A percentile compares a stretch with the other conserved stretches of the same genome.
Conservation (phyloP, 352 stramenopile species). For the Pythium apleroticum region DNA sequence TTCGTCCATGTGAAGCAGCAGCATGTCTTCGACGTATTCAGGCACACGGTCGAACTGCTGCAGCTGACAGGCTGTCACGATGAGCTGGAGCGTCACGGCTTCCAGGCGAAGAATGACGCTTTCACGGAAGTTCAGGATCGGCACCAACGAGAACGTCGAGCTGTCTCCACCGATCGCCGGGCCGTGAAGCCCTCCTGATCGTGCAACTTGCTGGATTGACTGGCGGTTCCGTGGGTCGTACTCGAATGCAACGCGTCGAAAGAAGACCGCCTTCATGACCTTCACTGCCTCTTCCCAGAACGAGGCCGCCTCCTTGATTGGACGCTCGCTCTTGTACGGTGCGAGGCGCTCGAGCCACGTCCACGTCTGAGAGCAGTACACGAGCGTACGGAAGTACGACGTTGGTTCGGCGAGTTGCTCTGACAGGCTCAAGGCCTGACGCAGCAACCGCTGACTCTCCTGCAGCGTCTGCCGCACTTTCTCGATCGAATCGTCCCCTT, state of each 20-base stretch:
- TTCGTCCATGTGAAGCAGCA: constrained; percentile 70
- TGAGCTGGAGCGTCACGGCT: constrained; percentile 64
- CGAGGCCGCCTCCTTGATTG: constrained; percentile 68
- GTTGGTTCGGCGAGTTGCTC: constrained; percentile 65
- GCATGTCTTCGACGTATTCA: constrained; percentile 69
- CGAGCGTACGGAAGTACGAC: constrained; percentile 58
- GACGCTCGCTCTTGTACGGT: constrained; percentile 76
- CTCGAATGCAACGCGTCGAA: constrained; percentile 75
- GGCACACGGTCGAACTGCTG: constrained; percentile 75
- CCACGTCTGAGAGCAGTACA: constrained; percentile 72
- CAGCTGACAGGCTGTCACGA: constrained; percentile 72
- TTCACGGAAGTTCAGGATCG: constrained; percentile 84
- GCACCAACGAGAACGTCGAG: constrained; percentile 66
- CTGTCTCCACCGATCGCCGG: constrained; percentile 15
- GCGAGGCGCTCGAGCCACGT: constrained; percentile 74
- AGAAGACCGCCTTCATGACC: constrained; percentile 74
- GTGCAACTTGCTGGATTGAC: constrained; percentile 24
- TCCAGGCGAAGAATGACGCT: constrained; percentile 71
- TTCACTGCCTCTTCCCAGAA: constrained; percentile 83
- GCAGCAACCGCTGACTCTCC: constrained; percentile 67
- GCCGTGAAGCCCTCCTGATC: constrained; percentile 21
- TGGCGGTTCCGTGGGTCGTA: constrained; percentile 29
- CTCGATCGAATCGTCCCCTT: constrained; percentile 46
- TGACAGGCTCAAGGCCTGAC: constrained; percentile 55
- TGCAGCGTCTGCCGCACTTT: constrained; percentile 59